Base-by-base conservation (phyloP, 306 rosid species). In the Albizia julibrissin region DNA sequence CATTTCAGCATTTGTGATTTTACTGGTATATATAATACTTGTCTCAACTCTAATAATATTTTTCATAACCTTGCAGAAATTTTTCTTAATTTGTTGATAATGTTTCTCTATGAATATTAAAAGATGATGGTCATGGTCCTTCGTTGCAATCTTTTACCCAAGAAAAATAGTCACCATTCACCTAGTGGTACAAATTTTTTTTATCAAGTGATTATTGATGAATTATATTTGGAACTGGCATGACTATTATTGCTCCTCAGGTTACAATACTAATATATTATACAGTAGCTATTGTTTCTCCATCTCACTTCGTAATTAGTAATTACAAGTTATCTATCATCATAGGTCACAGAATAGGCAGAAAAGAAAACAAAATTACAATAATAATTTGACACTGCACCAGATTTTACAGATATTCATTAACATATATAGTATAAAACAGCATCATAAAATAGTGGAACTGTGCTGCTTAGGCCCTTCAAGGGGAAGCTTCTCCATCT, bases 401-500 rank as follows among this genome's bases (percentile, higher is more conserved):
- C 69, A 84, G 65, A 84, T 87, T 81, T 72, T 73, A 80, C 84
- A 85, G 73, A 88, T 80, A 69, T 37, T 37, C 40, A 37, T 46
- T 39, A 12, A 71, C n/a, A n/a, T 24, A 71, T 43, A 44, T 65
- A 76, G 31, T 61, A 65, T 74, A 61, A 70, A 33, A 81, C 69
- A 83, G 84, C 61, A 64, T 79, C 33, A 80, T 18, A 69, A 50
- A 66, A 47, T 21, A 61, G 29, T 75, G 46, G 67, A 79, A 22
- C 62, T 40, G 37, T 62, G 79, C 64, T 70, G 87, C 73, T 83
- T 83, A n/a, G 87, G 91, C 81, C 79, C 85, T 86, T 84, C 94
- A 68, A 81, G 89, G 68, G 91, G 89, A 77, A 90, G 91, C 79
- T 87, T 90, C 81, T 88, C 92, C 86, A 89, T 87, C 88, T 92